Conservation (phyloP, 2,329 filamentous ascomycete genomes). For the Neopestalotiopsis sp. region DNA sequence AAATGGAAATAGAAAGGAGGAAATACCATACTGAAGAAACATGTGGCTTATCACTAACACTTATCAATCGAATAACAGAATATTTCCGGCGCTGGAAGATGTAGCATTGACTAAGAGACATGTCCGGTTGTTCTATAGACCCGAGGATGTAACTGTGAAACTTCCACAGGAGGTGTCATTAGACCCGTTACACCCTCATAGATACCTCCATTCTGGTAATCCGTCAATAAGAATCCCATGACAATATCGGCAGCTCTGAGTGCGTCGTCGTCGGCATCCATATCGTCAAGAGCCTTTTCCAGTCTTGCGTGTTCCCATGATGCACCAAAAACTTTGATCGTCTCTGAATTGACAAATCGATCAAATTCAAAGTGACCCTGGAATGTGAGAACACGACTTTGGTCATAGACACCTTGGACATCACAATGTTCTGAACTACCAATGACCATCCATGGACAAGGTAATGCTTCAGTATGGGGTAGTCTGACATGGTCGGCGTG, state of each 20-base stretch:
- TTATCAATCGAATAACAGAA: no score
- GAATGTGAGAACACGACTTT: slow-evolving; percentile 38
- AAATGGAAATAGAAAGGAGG: no score
- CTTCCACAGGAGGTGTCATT: not conserved
- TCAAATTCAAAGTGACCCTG: slow-evolving; percentile 46
- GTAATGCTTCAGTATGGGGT: slow-evolving; percentile 16
- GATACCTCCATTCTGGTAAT: not conserved
- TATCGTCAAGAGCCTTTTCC: not conserved
- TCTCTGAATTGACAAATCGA: slow-evolving; percentile 38
- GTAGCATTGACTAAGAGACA: no score
- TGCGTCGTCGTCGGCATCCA: slow-evolving; percentile 18
- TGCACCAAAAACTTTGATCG: slow-evolving; percentile 17
- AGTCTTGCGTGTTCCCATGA: slow-evolving; percentile 9
- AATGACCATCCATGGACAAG: slow-evolving; percentile 20
- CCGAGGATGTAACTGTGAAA: not conserved
- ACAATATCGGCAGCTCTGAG: slow-evolving; percentile 16
- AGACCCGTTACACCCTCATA: not conserved
- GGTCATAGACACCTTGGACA: slow-evolving; percentile 40
- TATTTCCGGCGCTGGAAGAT: not conserved
- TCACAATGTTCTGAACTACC: slow-evolving; percentile 31
- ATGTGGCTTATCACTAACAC: no score
- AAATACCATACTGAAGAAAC: no score
- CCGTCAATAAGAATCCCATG: not conserved
- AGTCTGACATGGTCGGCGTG: slow-evolving; percentile 33
- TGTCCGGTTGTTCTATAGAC: not conserved